phyloP scores from a whole-genome alignment of 2,329 filamentous ascomycete species.

The Aspergillus sojae region DNA sequence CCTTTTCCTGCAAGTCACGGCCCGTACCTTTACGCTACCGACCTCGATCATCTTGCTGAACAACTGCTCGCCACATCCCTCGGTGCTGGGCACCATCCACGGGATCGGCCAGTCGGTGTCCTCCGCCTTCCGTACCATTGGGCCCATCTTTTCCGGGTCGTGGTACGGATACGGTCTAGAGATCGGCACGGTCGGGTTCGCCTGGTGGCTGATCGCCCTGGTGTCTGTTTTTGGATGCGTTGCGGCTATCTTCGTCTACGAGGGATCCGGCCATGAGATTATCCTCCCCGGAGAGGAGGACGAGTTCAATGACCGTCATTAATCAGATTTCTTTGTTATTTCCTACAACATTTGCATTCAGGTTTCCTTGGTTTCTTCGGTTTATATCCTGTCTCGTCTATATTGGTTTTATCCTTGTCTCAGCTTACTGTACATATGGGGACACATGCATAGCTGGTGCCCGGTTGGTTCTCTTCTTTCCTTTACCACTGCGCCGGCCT shows the following conservation, averaged over 20 bases:
- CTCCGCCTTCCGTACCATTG: constrained; percentile 58
- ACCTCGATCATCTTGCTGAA: constrained; percentile 63
- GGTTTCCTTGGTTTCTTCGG: background rate
- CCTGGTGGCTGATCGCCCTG: constrained; percentile 59
- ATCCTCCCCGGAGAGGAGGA: constrained; percentile 43
- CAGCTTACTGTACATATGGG: constrained; percentile 16
- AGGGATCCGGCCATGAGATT: constrained; percentile 66
- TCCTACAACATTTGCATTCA: background rate
- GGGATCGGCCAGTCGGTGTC: constrained; percentile 61
- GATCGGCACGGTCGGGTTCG: constrained; percentile 57
- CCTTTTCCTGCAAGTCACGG: constrained; percentile 69
- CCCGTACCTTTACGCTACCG: constrained; percentile 69
- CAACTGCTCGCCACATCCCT: constrained; percentile 62
- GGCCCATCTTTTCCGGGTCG: constrained; percentile 58
- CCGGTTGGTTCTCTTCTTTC: constrained; percentile 4
- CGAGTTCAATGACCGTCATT: constrained; percentile 20
- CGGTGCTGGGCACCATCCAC: constrained; percentile 62
- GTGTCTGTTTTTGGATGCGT: constrained; percentile 61
- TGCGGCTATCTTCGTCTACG: constrained; percentile 63
- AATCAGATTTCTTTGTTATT: background rate
- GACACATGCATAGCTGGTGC: constrained; percentile 22
- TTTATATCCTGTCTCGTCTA: background rate
- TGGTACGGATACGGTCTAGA: constrained; percentile 60
- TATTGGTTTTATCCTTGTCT: background rate
- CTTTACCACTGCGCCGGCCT: background rate